These are phyloP conservation scores for Syzygium jambos DNA, from an alignment of 345 rosid species.

Conservation along the genomic window DNA sequence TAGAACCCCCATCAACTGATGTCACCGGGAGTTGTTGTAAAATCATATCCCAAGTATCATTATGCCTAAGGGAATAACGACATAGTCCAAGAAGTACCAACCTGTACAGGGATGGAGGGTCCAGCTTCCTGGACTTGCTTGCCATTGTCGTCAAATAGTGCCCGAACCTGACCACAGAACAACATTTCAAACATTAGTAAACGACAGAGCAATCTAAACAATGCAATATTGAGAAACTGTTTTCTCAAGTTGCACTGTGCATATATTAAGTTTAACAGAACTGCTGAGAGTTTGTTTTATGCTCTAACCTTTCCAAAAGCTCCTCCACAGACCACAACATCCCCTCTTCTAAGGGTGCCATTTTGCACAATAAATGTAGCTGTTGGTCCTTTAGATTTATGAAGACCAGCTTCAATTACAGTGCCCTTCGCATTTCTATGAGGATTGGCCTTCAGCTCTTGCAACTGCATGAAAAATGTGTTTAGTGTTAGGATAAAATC, in stretches of 20 bases:
- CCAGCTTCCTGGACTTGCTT: conserved; percentile 80
- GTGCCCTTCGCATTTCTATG: conserved; percentile 91
- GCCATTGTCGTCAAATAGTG: conserved; percentile 80
- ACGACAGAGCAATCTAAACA: conserved; percentile 1
- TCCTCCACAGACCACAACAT: conserved; percentile 88
- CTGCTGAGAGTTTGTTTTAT: conserved; percentile 1
- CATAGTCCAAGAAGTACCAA: conserved; percentile 8
- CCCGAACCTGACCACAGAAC: conserved; percentile 58
- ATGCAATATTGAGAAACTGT: neutral
- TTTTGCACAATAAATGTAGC: conserved; percentile 94
- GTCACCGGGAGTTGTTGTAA: neutral
- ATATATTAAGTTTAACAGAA: neutral
- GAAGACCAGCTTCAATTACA: conserved; percentile 89
- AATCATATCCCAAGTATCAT: neutral
- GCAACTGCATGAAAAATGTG: conserved; percentile 49
- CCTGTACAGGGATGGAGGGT: conserved; percentile 95
- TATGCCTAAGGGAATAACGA: neutral
- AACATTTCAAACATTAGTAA: neutral
- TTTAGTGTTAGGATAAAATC: neutral
- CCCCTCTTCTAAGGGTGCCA: conserved; percentile 88
- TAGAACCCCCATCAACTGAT: neutral
- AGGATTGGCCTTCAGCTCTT: conserved; percentile 98
- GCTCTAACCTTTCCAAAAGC: conserved; percentile 89
- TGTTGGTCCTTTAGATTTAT: conserved; percentile 86
- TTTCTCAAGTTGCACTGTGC: neutral